Conservation (phyloP, 179 eudicot genomes). For the Pouteria campechiana region DNA sequence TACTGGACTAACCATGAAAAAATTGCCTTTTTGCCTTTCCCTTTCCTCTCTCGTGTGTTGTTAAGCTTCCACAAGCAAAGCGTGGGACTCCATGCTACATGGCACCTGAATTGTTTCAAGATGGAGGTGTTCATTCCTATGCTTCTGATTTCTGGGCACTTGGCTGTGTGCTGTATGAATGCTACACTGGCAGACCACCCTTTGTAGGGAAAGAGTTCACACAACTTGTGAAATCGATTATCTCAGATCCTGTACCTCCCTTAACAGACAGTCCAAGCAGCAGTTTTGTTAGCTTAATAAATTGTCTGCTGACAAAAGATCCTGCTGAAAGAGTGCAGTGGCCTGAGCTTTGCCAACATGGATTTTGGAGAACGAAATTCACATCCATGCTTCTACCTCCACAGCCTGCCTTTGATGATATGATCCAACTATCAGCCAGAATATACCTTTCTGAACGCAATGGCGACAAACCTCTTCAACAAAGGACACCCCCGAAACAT, state of each 20-base stretch:
- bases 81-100: slow-evolving; percentile 96
- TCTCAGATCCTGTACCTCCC: slow-evolving; percentile 78
- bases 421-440: slow-evolving; percentile 54
- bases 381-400: slow-evolving; percentile 45
- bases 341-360: slow-evolving; percentile 79
- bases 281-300: slow-evolving; percentile 68
- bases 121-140: slow-evolving; percentile 95
- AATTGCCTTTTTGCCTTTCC: not conserved
- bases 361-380: slow-evolving; percentile 65
- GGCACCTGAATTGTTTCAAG: slow-evolving; percentile 99
- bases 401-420: slow-evolving; percentile 69
- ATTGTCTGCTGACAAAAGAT: slow-evolving; percentile 82
- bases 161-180: slow-evolving; percentile 95
- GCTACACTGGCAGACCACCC: slow-evolving; percentile 85
- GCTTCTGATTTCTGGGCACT: slow-evolving; percentile 99
- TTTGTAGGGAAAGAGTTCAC: slow-evolving; percentile 80
- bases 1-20: too few species aligned
- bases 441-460: slow-evolving; percentile 60
- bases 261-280: slow-evolving; percentile 78
- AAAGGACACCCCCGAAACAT: slow-evolving; percentile 51
- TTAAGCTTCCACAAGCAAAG: slow-evolving; percentile 81
- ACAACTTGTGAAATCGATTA: slow-evolving; percentile 68
- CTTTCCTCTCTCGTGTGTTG: slow-evolving; percentile 7
- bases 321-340: slow-evolving; percentile 92
- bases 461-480: slow-evolving; percentile 36